A percentile compares a stretch with the other conserved stretches of the same genome.
phyloP scores from a whole-genome alignment of 176 grass and related monocot species.

The Rhynchospora tenuis region DNA sequence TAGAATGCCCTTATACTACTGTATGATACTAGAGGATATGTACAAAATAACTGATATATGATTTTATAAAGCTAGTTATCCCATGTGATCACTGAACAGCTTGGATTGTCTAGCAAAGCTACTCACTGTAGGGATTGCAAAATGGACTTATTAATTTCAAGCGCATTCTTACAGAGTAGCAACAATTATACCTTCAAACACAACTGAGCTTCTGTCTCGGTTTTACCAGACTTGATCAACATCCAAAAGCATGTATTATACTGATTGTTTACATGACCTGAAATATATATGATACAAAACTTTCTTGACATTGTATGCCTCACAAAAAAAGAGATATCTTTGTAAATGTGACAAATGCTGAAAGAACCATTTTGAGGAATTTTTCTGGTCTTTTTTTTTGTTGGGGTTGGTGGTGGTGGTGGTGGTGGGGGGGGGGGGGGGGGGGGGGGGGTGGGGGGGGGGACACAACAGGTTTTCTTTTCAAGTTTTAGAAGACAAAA shows the following conservation, averaged over 20 bases:
- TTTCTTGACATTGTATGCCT: not conserved
- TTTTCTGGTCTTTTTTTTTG: not conserved
- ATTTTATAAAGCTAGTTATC: not conserved
- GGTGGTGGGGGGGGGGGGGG: too few species aligned
- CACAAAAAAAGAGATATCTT: slow-evolving; percentile 13
- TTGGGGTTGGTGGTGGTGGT: too few species aligned
- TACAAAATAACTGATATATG: not conserved
- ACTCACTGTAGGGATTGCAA: slow-evolving; percentile 12
- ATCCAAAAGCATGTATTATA: slow-evolving; percentile 87
- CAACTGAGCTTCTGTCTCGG: slow-evolving; percentile 56
- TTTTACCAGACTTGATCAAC: slow-evolving; percentile 81
- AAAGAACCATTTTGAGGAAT: not conserved
- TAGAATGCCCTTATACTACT: not conserved
- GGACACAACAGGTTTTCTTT: not conserved
- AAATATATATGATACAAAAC: slow-evolving; percentile 17
- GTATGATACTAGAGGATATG: not conserved
- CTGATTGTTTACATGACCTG: slow-evolving; percentile 77
- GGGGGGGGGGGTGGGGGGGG: too few species aligned
- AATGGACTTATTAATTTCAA: not conserved
- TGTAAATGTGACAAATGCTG: not conserved
- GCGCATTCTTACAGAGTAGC: slow-evolving; percentile 7
- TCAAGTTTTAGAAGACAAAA: not conserved
- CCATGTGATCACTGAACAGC: not conserved
- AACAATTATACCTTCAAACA: slow-evolving; percentile 54
- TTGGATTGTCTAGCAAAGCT: not conserved